These are phyloP conservation scores for Mucor velutinosus DNA, from an alignment of 371 early-diverging fungal species.

Conservation along the genomic window DNA sequence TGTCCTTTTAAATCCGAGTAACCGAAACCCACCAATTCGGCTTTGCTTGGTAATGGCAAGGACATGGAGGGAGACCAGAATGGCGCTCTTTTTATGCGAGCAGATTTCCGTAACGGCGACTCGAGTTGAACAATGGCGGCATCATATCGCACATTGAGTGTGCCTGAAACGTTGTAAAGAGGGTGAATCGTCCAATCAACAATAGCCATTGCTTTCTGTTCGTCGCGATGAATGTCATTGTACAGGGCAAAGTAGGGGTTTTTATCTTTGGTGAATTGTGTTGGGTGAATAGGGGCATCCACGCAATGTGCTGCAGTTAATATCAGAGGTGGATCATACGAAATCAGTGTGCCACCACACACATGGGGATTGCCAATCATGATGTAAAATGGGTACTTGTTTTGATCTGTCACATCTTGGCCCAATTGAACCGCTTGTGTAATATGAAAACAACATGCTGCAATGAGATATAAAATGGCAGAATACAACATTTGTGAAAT, in stretches of 20 bases:
- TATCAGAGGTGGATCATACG: slow-evolving; percentile 41
- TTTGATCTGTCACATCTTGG: slow-evolving; percentile 22
- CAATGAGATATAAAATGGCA: neutral
- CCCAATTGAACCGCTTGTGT: slow-evolving; percentile 34
- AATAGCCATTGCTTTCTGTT: slow-evolving; percentile 31
- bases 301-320: slow-evolving; percentile 57
- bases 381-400: slow-evolving; percentile 44
- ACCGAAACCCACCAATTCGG: slow-evolving; percentile 41
- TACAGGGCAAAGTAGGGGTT: slow-evolving; percentile 25
- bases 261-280: slow-evolving; percentile 2
- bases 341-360: slow-evolving; percentile 48
- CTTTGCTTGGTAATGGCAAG: slow-evolving; percentile 9
- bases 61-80: slow-evolving; percentile 31
- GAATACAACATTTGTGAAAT: neutral
- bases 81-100: slow-evolving; percentile 25
- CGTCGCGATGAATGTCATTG: slow-evolving; percentile 12
- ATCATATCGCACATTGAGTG: slow-evolving; percentile 38
- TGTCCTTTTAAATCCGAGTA: slow-evolving; percentile 21
- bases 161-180: slow-evolving; percentile 20
- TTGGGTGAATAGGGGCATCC: slow-evolving; percentile 27
- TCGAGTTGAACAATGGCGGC: slow-evolving; percentile 38
- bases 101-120: slow-evolving; percentile 27
- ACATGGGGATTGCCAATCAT: slow-evolving; percentile 53
- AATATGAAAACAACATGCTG: neutral
- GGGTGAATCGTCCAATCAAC: slow-evolving; percentile 45